Evolutionary conservation across 1,139 yeast genomes (phyloP).

Genomic region (Kurtzmaniella quercitrusa): DNA sequence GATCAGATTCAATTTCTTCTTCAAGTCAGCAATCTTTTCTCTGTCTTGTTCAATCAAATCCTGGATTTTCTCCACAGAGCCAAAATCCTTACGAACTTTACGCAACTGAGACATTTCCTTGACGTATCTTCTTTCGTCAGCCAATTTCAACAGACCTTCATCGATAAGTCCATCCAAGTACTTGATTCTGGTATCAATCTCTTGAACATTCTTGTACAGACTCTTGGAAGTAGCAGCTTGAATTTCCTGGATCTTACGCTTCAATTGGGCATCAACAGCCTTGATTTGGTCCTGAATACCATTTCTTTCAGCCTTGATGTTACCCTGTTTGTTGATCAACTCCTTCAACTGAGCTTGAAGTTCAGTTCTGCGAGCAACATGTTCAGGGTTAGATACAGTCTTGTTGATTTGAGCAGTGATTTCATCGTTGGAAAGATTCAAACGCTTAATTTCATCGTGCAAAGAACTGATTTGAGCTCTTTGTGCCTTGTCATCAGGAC

Average conservation of each 20-base stretch:
- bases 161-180: constrained; percentile 73
- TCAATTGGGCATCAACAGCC: constrained; percentile 64
- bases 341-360: constrained; percentile 64
- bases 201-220: constrained; percentile 68
- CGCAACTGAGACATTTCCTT: constrained; percentile 84
- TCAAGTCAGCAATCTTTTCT: constrained; percentile 71
- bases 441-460: constrained; percentile 65
- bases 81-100: constrained; percentile 78
- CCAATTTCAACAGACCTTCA: constrained; percentile 78
- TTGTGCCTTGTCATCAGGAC: constrained; percentile 67
- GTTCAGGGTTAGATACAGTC: constrained; percentile 39
- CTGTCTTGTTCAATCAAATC: constrained; percentile 77
- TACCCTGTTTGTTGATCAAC: constrained; percentile 63
- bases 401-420: constrained; percentile 41
- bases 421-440: constrained; percentile 50
- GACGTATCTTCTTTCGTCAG: constrained; percentile 83
- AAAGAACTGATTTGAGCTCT: constrained; percentile 59
- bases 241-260: constrained; percentile 75
- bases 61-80: constrained; percentile 70
- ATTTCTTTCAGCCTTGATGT: constrained; percentile 66
- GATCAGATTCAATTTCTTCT: constrained; percentile 57
- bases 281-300: constrained; percentile 70
- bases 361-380: constrained; percentile 54
- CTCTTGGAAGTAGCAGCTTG: constrained; percentile 67
- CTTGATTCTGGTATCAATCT: constrained; percentile 70